Evolutionary conservation across 2,329 filamentous ascomycete genomes (phyloP).

Genomic region (Parastagonospora avenae): DNA sequence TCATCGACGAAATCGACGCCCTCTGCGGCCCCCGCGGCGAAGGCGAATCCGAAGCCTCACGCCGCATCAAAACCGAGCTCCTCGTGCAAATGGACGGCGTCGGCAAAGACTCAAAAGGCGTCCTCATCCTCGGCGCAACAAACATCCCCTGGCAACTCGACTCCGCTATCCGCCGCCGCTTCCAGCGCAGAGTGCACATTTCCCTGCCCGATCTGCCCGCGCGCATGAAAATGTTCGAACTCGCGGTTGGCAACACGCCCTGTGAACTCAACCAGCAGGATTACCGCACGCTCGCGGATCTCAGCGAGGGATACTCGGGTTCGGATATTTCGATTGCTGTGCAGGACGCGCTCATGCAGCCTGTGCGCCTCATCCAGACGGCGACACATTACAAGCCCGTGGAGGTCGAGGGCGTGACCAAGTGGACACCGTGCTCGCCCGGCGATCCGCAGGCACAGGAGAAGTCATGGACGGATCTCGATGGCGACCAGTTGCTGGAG

Average conservation of each 20-base stretch:
- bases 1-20: constrained; percentile 97
- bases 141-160: constrained; percentile 99
- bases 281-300: constrained; percentile 76
- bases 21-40: constrained; percentile 91
- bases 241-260: constrained; percentile 90
- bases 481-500: constrained; percentile 82
- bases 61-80: constrained; percentile 97
- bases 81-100: constrained; percentile 99
- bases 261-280: constrained; percentile 80
- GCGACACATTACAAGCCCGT: constrained; percentile 97
- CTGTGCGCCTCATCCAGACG: constrained; percentile 93
- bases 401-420: constrained; percentile 67
- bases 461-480: constrained; percentile 91
- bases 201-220: constrained; percentile 86
- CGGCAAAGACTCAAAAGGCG: constrained; percentile 90
- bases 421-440: constrained; percentile 89
- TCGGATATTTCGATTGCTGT: constrained; percentile 96
- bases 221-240: constrained; percentile 92
- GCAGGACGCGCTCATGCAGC: constrained; percentile 96
- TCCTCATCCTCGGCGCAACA: constrained; percentile 92
- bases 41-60: constrained; percentile 95
- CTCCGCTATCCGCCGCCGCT: constrained; percentile 91
- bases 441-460: constrained; percentile 84
- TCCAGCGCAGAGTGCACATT: constrained; percentile 96
- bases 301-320: constrained; percentile 93